Evolutionary conservation across 192 early-diverging fungal genomes (phyloP), one percentile per base, ranked within the genome.

Genomic region (Coemansia sp.): DNA sequence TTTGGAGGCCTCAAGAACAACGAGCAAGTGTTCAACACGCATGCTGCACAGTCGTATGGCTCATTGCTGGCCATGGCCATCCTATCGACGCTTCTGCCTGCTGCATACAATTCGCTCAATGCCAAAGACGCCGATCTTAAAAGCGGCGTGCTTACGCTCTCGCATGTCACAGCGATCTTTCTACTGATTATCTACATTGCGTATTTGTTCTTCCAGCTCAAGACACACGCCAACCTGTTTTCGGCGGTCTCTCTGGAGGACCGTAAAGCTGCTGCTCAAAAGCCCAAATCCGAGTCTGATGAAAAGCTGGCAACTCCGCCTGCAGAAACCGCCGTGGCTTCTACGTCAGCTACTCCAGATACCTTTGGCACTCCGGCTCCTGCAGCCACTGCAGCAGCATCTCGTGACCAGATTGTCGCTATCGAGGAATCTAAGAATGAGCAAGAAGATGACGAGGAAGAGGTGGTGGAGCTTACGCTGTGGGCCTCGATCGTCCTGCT

Each of bases 1-100:
- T 80, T 80, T 52, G 93, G 92, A 40, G 94, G 94, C 16, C n/a
- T 87, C 50, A 83, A 87, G 40, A 81, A 81, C 70, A 82, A 84
- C 61, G 81, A 83, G 57, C 91, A 92, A 63, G 62, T 55, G 1
- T 91, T 87, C 63, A 87, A 86, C 54, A 46, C 61, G 14, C 86
- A 86, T n/a, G 83, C 84, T 0, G 88, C 86, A 9, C 84, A 91
- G 61, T 90, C 86, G 6, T 87, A 85, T n/a, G 79, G 89, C 15
- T 80, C 83, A 2, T 63, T 91, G 16, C 51, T 91, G 39, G 75
- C 83, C 2, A 81, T 91, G 38, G 73, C 88, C 9, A 84, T 84
- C n/a, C 67, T 83, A 51, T 83, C 85, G 7, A 74, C 87, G 1
- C 35, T 91, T 20, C 64, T 92, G n/a, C 87, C 88, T 3, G 84